These are phyloP conservation scores for Ophiostoma australiae DNA, from an alignment of 2,329 filamentous ascomycete species.

Conservation along the genomic window DNA sequence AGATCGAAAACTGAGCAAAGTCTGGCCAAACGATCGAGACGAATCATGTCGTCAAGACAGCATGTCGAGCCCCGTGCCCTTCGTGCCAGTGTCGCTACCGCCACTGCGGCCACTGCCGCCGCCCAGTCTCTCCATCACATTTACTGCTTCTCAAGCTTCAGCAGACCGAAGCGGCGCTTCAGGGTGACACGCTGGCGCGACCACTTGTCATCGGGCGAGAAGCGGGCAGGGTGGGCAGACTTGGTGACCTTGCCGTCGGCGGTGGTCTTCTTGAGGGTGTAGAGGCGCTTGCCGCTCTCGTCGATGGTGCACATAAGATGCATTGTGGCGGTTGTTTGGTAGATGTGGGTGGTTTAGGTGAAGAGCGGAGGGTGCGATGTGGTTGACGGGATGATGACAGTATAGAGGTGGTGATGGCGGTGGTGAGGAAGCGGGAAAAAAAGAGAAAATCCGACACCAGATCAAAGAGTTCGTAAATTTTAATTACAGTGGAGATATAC, in stretches of 20 bases:
- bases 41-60: neutral
- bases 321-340: slow-evolving; percentile 36
- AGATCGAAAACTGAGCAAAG: neutral
- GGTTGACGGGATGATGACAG: neutral
- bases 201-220: slow-evolving; percentile 98
- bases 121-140: neutral
- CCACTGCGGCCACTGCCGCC: neutral
- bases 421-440: neutral
- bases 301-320: slow-evolving; percentile 80
- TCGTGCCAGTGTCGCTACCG: neutral
- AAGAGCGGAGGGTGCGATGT: neutral
- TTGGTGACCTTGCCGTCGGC: slow-evolving; percentile 77
- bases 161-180: slow-evolving; percentile 85
- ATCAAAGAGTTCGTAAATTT: neutral
- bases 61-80: neutral
- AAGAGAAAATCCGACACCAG: neutral
- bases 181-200: slow-evolving; percentile 91
- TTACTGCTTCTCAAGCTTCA: slow-evolving; percentile 51
- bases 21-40: neutral
- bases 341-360: neutral
- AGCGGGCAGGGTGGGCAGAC: slow-evolving; percentile 90
- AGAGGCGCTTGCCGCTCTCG: slow-evolving; percentile 75
- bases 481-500: neutral
- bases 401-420: neutral
- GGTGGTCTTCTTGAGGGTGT: slow-evolving; percentile 89